Conservation (phyloP, 176 grass and related monocot genomes). For the Aegilops umbellulata region DNA sequence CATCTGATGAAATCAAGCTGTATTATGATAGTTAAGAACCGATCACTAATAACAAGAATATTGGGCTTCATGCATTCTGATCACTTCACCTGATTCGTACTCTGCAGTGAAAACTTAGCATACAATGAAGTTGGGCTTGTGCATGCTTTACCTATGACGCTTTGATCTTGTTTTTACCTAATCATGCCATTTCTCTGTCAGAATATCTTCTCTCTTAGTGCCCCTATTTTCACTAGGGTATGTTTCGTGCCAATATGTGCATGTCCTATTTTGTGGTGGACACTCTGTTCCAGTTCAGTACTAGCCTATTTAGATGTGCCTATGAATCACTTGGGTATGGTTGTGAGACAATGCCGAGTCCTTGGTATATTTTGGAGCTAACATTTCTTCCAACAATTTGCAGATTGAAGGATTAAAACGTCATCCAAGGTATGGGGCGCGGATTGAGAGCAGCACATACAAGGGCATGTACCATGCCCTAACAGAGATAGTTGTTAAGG, state of each 20-base stretch:
- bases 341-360: not conserved
- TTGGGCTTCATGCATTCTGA: not conserved
- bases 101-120: not conserved
- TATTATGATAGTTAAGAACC: conserved; percentile 2
- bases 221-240: not conserved
- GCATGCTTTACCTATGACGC: not conserved
- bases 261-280: not conserved
- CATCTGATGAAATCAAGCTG: not conserved
- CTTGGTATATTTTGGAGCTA: conserved; percentile 1
- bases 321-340: not conserved
- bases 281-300: not conserved
- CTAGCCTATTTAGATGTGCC: not conserved
- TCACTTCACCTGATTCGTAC: not conserved
- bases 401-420: conserved; percentile 93
- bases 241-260: not conserved
- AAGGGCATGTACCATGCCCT: conserved; percentile 90
- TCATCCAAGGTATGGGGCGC: conserved; percentile 84
- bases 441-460: conserved; percentile 65
- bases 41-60: not conserved
- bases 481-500: conserved; percentile 67
- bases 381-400: not conserved
- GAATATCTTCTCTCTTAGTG: not conserved
- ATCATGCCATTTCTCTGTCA: not conserved
- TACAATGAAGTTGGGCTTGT: not conserved
- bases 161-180: not conserved